Conservation (phyloP, 768 basidiomycete species). For the Termitomyces sp. region DNA sequence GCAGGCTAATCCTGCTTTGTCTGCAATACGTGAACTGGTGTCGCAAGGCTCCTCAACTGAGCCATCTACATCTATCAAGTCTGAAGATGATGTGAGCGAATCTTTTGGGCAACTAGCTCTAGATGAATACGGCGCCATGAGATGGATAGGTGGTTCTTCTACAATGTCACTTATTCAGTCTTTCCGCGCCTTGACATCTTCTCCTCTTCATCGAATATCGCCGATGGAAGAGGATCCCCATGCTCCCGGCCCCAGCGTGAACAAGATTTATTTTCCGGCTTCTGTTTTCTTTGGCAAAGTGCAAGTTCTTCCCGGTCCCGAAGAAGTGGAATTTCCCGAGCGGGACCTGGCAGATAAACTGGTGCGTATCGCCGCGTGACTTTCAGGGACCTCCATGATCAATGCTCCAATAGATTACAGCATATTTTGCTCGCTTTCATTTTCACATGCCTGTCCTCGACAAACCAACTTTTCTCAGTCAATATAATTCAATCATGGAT, state of each 20-base stretch:
- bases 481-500: constrained; percentile 73
- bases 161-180: constrained; percentile 91
- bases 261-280: constrained; percentile 85
- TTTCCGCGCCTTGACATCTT: constrained; percentile 70
- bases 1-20: constrained; percentile 28
- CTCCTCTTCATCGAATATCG: constrained; percentile 70
- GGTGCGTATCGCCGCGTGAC: constrained; percentile 38
- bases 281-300: constrained; percentile 85
- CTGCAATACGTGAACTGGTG: constrained; percentile 29
- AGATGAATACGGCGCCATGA: constrained; percentile 85
- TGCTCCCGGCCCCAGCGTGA: constrained; percentile 72
- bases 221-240: constrained; percentile 82
- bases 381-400: constrained; percentile 13
- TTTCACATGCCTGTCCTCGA: constrained; percentile 86
- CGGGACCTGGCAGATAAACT: constrained; percentile 84
- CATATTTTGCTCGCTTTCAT: constrained; percentile 84
- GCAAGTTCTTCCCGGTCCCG: constrained; percentile 72
- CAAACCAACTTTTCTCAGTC: constrained; percentile 73
- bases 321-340: constrained; percentile 84
- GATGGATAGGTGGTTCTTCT: constrained; percentile 90
- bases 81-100: constrained; percentile 75
- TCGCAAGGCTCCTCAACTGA: constrained; percentile 29
- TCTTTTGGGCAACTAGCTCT: constrained; percentile 84
- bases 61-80: constrained; percentile 42
- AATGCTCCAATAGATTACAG: constrained; percentile 55